These are phyloP conservation scores for Suillus cothurnatus DNA, from an alignment of 768 basidiomycete genomes.

Conservation along the genomic window DNA sequence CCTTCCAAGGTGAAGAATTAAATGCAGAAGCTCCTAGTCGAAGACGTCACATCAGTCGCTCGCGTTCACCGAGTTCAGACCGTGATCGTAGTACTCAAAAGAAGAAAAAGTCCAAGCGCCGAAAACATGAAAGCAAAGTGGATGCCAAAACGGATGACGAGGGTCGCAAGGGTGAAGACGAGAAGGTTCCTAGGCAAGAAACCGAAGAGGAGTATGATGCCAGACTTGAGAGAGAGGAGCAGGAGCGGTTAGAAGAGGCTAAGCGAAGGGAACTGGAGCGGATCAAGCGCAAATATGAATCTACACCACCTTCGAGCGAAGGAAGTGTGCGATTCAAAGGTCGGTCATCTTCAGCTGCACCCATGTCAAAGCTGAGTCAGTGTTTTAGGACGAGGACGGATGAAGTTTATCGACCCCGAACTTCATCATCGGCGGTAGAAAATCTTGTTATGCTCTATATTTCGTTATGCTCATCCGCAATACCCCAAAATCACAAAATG, in stretches of 20 bases:
- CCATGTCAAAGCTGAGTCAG: background rate
- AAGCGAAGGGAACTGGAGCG: conserved; percentile 51
- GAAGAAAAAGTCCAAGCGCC: conserved; percentile 31
- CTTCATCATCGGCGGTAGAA: conserved; percentile 32
- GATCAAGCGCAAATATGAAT: conserved; percentile 42
- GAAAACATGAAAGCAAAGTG: conserved; percentile 5
- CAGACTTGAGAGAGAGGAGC: conserved; percentile 67
- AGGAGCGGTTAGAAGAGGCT: conserved; percentile 52
- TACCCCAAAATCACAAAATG: conserved; percentile 10
- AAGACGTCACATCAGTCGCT: conserved; percentile 26
- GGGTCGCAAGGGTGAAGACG: conserved; percentile 12
- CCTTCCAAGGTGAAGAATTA: conserved; percentile 7
- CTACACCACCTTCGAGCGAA: conserved; percentile 33
- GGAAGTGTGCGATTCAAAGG: conserved; percentile 70
- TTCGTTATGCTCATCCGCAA: background rate
- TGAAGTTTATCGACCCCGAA: conserved; percentile 70
- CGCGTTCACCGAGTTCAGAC: conserved; percentile 32
- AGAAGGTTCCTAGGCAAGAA: conserved; percentile 38
- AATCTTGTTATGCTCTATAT: background rate
- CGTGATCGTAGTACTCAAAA: conserved; percentile 21
- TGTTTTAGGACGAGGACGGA: conserved; percentile 57
- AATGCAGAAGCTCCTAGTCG: conserved; percentile 6
- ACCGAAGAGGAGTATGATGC: conserved; percentile 77
- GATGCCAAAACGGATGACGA: conserved; percentile 11
- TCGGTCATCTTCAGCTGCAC: conserved; percentile 19